phyloP scores from a whole-genome alignment of 2,329 filamentous ascomycete species.

The Exophiala dermatitidis region DNA sequence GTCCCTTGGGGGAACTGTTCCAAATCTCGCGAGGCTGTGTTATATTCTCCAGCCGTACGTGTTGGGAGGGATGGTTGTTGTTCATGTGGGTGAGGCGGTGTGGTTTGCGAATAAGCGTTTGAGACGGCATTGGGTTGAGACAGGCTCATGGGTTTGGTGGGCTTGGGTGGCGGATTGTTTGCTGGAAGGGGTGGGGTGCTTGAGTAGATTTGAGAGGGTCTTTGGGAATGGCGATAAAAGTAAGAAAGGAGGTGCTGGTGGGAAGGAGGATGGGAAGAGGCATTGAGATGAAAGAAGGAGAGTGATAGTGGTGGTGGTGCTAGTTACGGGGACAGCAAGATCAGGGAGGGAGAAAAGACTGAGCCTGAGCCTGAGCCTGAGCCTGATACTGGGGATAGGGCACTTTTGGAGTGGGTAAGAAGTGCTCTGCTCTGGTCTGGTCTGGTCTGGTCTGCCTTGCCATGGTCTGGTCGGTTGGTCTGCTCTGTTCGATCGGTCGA shows the following conservation, averaged over 20 bases:
- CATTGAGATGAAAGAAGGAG: slow-evolving; percentile 3
- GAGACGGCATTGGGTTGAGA: slow-evolving; percentile 46
- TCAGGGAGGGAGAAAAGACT: no score
- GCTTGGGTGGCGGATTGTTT: slow-evolving; percentile 47
- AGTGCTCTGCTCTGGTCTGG: no score
- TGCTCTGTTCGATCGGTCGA: no score
- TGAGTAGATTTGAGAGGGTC: slow-evolving; percentile 9
- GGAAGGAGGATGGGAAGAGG: slow-evolving; percentile 5
- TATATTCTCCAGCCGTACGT: slow-evolving; percentile 54
- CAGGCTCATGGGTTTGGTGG: slow-evolving; percentile 46
- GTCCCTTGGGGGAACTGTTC: slow-evolving; percentile 46
- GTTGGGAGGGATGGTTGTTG: slow-evolving; percentile 51
- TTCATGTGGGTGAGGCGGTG: slow-evolving; percentile 60
- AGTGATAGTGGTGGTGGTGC: not conserved
- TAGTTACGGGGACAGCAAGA: no score
- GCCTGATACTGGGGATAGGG: no score
- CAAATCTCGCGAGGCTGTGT: slow-evolving; percentile 53
- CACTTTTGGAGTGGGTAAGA: no score
- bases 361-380: no score
- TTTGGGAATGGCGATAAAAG: slow-evolving; percentile 3
- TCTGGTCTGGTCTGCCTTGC: no score
- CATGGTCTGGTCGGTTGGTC: no score
- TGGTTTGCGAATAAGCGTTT: slow-evolving; percentile 42
- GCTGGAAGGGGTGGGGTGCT: slow-evolving; percentile 42
- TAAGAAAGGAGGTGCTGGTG: not conserved